phyloP scores from a whole-genome alignment of 768 basidiomycete genomes.

The Lepiota brunneoincarnata region DNA sequence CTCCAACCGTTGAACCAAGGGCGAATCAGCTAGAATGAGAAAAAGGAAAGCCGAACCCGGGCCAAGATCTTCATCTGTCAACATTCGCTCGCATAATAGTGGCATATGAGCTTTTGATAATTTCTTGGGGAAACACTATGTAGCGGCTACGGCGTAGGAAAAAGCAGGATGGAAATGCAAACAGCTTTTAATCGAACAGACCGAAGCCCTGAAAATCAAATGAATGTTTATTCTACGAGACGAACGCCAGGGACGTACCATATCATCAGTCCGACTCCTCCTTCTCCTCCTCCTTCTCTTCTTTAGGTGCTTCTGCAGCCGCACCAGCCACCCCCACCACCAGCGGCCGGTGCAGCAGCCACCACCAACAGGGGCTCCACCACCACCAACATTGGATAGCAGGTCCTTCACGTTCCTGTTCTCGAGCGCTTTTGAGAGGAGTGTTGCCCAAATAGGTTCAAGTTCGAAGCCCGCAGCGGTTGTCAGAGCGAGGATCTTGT shows the following conservation, averaged over 20 bases:
- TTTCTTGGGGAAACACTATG: slow-evolving; percentile 16
- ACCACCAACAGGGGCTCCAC: slow-evolving; percentile 75
- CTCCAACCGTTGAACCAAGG: too few species aligned
- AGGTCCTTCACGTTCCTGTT: slow-evolving; percentile 97
- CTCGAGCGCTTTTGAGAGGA: slow-evolving; percentile 97
- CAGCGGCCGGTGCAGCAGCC: slow-evolving; percentile 54
- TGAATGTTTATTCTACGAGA: not conserved
- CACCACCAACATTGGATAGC: slow-evolving; percentile 93
- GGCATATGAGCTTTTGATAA: slow-evolving; percentile 3
- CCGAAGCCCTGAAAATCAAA: slow-evolving; percentile 75
- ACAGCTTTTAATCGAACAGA: slow-evolving; percentile 76
- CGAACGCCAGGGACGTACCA: slow-evolving; percentile 47
- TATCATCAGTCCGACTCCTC: slow-evolving; percentile 82
- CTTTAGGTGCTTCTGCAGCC: slow-evolving; percentile 77
- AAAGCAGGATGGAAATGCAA: slow-evolving; percentile 19
- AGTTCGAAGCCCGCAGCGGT: slow-evolving; percentile 80
- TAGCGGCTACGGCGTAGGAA: slow-evolving; percentile 16
- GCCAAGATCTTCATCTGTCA: too few species aligned
- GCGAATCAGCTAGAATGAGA: too few species aligned
- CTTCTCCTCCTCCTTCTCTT: slow-evolving; percentile 71
- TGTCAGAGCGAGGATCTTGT: slow-evolving; percentile 89
- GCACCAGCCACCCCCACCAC: slow-evolving; percentile 59
- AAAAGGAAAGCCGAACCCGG: too few species aligned
- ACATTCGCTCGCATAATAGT: too few species aligned
- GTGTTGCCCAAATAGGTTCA: slow-evolving; percentile 96